phyloP scores from a whole-genome alignment of 495 filamentous ascomycete genomes.

The Neurospora sp. region DNA sequence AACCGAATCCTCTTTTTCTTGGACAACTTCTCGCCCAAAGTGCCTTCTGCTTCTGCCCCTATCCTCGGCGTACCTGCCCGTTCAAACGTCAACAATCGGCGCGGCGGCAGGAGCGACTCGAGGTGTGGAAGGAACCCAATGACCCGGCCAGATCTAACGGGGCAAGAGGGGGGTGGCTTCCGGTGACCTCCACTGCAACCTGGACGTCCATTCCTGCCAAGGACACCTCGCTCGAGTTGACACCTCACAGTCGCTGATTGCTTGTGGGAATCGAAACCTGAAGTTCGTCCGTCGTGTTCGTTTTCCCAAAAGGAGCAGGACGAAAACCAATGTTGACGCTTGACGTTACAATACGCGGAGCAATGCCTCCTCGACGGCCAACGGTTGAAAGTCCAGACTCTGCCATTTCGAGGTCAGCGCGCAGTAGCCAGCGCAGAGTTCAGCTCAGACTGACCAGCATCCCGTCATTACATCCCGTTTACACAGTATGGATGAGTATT shows the following conservation, averaged over 20 bases:
- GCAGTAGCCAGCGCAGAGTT: neutral
- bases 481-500: no score
- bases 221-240: neutral
- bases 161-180: neutral
- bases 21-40: slow-evolving; percentile 1
- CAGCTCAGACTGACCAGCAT: neutral
- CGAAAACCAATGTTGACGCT: neutral
- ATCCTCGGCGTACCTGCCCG: neutral
- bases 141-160: neutral
- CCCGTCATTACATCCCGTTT: neutral
- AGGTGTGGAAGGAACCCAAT: neutral
- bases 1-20: neutral
- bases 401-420: neutral
- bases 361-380: neutral
- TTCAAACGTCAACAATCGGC: neutral
- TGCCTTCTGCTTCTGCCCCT: neutral
- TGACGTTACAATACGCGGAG: neutral
- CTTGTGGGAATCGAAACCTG: neutral
- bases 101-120: neutral
- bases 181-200: neutral
- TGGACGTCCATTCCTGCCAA: neutral
- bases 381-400: neutral
- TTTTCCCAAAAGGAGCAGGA: neutral
- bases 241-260: neutral
- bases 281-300: neutral